Evolutionary conservation across 305 asterid species (phyloP), one percentile per base, ranked within the genome.

Genomic region (Ilex paraguariensis): DNA sequence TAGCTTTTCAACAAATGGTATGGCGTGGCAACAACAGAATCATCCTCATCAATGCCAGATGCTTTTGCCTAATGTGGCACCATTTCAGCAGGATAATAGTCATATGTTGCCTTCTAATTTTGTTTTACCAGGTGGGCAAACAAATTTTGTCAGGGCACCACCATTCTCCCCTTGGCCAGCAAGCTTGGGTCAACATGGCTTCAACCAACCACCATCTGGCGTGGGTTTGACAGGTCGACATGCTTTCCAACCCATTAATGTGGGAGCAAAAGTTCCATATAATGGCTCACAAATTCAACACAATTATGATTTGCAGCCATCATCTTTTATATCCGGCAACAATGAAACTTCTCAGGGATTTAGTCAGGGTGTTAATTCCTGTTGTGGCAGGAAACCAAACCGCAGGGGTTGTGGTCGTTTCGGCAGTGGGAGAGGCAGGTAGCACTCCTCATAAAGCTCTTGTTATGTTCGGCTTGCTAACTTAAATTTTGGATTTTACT

Each of bases 371-470:
- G 39, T 71, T 66, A 54, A 61, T 53, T 65, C 49, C 5, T 63
- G 73, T 57, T 76, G 84, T 60, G 78, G 87, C 59, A 67, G 88
- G 69, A 70, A 75, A 55, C 59, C 83, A 61, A 56, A 74, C 55
- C 73, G 60, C 49, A 63, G 88, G 63, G 87, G 88, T 52, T 85
- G 89, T 56, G 86, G 90, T 36, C 87, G 82, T 40, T 78, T 63
- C 70, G 77, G 85, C 52, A 81, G 90, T 66, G 83, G 81, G 57
- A 82, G 92, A 68, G 87, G 95, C 56, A 68, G 84, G 60, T 77
- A 56, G 31, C 71, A 67, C 42, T 36, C 28, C 28, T 21, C 42
- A 36, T 36, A 36, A 36, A 4, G 42, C 42, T 36, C 4, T 4
- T 36, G 42, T 36, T 36, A 36, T 36, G 9, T 36, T 36, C 42